These are phyloP conservation scores for Seminavis robusta DNA, from an alignment of 108 stramenopile genomes.

Conservation along the genomic window DNA sequence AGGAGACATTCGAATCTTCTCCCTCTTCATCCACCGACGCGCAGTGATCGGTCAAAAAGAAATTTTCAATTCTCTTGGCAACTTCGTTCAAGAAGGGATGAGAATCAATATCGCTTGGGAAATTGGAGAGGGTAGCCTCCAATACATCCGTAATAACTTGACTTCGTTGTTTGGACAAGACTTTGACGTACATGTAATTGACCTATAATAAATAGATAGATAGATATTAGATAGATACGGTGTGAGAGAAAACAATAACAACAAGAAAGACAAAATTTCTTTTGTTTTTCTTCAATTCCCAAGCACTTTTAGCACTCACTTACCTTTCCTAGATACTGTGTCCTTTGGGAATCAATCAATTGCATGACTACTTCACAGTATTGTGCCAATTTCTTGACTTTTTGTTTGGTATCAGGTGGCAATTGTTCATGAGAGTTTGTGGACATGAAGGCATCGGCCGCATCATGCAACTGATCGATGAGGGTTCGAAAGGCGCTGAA, in stretches of 20 bases:
- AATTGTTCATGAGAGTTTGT: background rate
- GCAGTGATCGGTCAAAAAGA: constrained; percentile 52
- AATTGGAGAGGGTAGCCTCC: constrained; percentile 36
- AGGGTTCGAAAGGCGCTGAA: constrained; percentile 48
- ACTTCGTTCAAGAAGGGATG: constrained; percentile 22
- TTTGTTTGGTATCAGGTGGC: constrained; percentile 1
- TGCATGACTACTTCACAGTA: constrained; percentile 36
- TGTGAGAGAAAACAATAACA: background rate
- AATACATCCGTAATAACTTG: constrained; percentile 36
- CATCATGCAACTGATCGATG: constrained; percentile 31
- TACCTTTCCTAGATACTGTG: constrained; percentile 48
- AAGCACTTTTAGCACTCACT: background rate
- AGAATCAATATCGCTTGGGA: background rate
- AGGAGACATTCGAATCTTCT: background rate
- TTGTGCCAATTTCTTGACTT: constrained; percentile 18
- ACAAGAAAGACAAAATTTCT: background rate
- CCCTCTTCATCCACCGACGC: constrained; percentile 16
- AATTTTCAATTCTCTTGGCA: constrained; percentile 33
- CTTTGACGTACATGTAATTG: constrained; percentile 50
- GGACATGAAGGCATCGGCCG: constrained; percentile 10
- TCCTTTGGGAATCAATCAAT: constrained; percentile 36
- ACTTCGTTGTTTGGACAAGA: constrained; percentile 42
- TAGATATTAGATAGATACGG: background rate
- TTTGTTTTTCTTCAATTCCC: no score
- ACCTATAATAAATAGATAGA: constrained; percentile 17